Conservation (phyloP, 1,139 yeast genomes). For the Chernovozyma sophiae-reginae region DNA sequence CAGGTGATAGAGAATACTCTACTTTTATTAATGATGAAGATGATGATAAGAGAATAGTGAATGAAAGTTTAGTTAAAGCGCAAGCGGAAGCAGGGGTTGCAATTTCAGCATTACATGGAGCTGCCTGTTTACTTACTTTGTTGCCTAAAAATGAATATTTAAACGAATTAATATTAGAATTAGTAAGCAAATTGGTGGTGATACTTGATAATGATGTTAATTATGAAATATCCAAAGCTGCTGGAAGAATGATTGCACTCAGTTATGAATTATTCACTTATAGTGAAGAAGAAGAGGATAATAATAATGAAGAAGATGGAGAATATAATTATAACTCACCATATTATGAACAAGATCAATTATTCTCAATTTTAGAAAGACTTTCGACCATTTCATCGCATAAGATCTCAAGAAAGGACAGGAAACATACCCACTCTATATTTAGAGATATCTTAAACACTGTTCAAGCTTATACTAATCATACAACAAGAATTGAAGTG, state of each 20-base stretch:
- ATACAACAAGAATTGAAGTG: conserved; percentile 33
- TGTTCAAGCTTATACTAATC: conserved; percentile 39
- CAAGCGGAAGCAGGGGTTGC: conserved; percentile 37
- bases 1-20: conserved; percentile 44
- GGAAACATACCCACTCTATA: conserved; percentile 55
- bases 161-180: conserved; percentile 39
- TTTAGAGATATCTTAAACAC: conserved; percentile 60
- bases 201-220: conserved; percentile 41
- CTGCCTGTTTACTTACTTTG: conserved; percentile 44
- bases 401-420: conserved; percentile 58
- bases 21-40: conserved; percentile 36
- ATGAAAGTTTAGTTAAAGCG: conserved; percentile 31
- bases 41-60: conserved; percentile 33
- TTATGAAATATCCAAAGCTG: conserved; percentile 45
- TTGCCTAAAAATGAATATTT: conserved; percentile 35
- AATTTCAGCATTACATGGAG: conserved; percentile 45
- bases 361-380: conserved; percentile 41
- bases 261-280: conserved; percentile 57
- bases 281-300: conserved; percentile 27
- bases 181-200: conserved; percentile 35
- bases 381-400: conserved; percentile 53
- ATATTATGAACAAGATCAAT: conserved; percentile 53
- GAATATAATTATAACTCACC: conserved; percentile 50
- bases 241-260: conserved; percentile 59
- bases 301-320: conserved; percentile 30